phyloP scores from a whole-genome alignment of 2,329 filamentous ascomycete genomes.

The Triangularia verruculosa region DNA sequence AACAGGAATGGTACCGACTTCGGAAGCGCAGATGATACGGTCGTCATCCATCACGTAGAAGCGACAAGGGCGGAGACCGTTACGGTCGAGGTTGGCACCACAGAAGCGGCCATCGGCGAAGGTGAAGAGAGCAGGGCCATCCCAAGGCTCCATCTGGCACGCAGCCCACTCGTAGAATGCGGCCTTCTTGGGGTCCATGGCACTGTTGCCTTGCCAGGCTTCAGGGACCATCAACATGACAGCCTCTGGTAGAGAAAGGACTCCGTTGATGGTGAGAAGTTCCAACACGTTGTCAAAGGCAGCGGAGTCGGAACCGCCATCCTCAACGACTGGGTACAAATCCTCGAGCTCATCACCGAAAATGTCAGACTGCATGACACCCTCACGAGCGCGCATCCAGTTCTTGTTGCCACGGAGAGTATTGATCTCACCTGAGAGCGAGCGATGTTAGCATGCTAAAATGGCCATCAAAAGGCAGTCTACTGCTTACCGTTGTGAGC shows the following conservation, averaged over 20 bases:
- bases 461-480: neutral
- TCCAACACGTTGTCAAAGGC: slow-evolving; percentile 97
- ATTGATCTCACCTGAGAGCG: slow-evolving; percentile 80
- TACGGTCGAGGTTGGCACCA: slow-evolving; percentile 93
- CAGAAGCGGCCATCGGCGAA: slow-evolving; percentile 97
- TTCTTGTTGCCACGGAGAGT: slow-evolving; percentile 98
- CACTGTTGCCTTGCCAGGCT: slow-evolving; percentile 90
- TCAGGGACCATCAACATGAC: slow-evolving; percentile 99
- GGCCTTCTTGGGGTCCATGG: slow-evolving; percentile 92
- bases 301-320: slow-evolving; percentile 93
- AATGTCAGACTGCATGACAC: slow-evolving; percentile 86
- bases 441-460: slow-evolving; percentile 21
- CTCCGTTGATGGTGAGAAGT: slow-evolving; percentile 89
- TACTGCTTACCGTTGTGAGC: slow-evolving; percentile 77
- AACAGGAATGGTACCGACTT: slow-evolving; percentile 89
- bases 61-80: slow-evolving; percentile 90
- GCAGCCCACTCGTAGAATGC: slow-evolving; percentile 99
- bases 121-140: slow-evolving; percentile 92
- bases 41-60: slow-evolving; percentile 98
- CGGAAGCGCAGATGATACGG: slow-evolving; percentile 93
- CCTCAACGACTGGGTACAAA: slow-evolving; percentile 92
- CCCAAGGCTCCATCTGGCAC: slow-evolving; percentile 99
- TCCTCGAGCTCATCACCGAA: slow-evolving; percentile 89
- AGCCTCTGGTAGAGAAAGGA: slow-evolving; percentile 89
- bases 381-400: slow-evolving; percentile 97